Conservation (phyloP, 2,329 filamentous ascomycete species). For the Macrophomina tecta region DNA sequence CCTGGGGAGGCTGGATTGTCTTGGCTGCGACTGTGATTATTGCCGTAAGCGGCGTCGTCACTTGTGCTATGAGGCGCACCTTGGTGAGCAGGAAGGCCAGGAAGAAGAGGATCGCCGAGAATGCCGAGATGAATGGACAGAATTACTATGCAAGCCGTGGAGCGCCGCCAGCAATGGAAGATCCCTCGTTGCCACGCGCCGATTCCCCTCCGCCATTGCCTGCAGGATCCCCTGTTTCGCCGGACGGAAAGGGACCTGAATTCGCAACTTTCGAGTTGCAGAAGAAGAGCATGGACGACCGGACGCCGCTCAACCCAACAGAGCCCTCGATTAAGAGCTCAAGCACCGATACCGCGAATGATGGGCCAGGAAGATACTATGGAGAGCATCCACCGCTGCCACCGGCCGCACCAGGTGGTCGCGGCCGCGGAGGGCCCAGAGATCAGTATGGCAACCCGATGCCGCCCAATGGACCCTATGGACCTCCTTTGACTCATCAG, state of each 20-base stretch:
- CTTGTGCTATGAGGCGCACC: constrained; percentile 93
- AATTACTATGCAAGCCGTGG: constrained; percentile 73
- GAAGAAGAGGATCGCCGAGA: constrained; percentile 88
- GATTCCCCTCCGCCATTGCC: constrained; percentile 60
- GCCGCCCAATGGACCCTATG: constrained; percentile 51
- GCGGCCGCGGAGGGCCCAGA: constrained; percentile 44
- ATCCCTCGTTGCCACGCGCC: constrained; percentile 51
- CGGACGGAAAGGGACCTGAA: constrained; percentile 55
- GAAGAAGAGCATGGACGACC: constrained; percentile 69
- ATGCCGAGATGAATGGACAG: constrained; percentile 95
- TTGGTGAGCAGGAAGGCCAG: constrained; percentile 91
- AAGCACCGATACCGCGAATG: constrained; percentile 48
- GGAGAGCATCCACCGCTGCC: constrained; percentile 44
- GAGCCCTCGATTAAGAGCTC: constrained; percentile 64
- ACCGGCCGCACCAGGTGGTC: constrained; percentile 34
- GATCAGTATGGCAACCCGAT: constrained; percentile 70
- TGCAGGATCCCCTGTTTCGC: constrained; percentile 46
- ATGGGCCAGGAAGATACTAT: constrained; percentile 46
- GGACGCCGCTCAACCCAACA: constrained; percentile 70
- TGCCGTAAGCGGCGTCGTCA: constrained; percentile 79
- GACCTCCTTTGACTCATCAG: constrained; percentile 45
- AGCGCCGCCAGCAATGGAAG: constrained; percentile 48
- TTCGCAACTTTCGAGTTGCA: constrained; percentile 70
- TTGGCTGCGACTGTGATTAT: constrained; percentile 87
- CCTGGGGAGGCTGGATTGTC: constrained; percentile 94